phyloP scores from a whole-genome alignment of 2,329 filamentous ascomycete species.

The Myriangium duriaei region DNA sequence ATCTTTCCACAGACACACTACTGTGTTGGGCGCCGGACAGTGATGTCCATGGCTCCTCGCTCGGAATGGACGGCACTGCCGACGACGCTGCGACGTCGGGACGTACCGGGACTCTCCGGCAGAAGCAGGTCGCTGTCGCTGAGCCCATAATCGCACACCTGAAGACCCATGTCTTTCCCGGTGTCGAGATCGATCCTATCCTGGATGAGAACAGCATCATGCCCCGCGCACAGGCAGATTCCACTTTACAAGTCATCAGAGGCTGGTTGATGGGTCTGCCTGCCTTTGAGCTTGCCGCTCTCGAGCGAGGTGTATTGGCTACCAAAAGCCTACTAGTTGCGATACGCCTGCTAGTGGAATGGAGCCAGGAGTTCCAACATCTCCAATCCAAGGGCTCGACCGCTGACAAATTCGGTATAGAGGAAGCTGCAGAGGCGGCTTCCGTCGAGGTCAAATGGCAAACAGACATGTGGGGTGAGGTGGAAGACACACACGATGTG shows the following conservation, averaged over 20 bases:
- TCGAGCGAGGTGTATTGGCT: slow-evolving; percentile 73
- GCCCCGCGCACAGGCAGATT: slow-evolving; percentile 58
- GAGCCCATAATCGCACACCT: slow-evolving; percentile 60
- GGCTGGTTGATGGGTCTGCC: slow-evolving; percentile 64
- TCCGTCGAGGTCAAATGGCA: slow-evolving; percentile 86
- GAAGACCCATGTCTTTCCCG: slow-evolving; percentile 66
- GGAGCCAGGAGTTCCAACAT: slow-evolving; percentile 61
- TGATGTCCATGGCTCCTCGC: slow-evolving; percentile 33
- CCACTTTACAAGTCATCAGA: slow-evolving; percentile 63
- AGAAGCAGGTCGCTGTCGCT: slow-evolving; percentile 58
- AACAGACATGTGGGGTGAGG: slow-evolving; percentile 83
- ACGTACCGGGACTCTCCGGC: slow-evolving; percentile 44
- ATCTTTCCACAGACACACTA: slow-evolving; percentile 82
- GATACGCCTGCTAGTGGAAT: slow-evolving; percentile 67
- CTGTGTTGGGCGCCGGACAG: slow-evolving; percentile 72
- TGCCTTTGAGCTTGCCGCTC: slow-evolving; percentile 69
- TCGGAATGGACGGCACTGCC: slow-evolving; percentile 33
- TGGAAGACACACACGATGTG: slow-evolving; percentile 96
- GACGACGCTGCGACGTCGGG: slow-evolving; percentile 28
- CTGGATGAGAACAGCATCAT: slow-evolving; percentile 67
- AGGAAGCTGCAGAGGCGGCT: slow-evolving; percentile 65
- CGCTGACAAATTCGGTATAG: slow-evolving; percentile 52
- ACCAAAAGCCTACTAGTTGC: slow-evolving; percentile 77
- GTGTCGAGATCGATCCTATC: slow-evolving; percentile 65
- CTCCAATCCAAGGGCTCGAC: slow-evolving; percentile 29